Evolutionary conservation across 2,329 filamentous ascomycete genomes (phyloP), one percentile per base, ranked within the genome.

Genomic region (Pestalotiopsis sp.): DNA sequence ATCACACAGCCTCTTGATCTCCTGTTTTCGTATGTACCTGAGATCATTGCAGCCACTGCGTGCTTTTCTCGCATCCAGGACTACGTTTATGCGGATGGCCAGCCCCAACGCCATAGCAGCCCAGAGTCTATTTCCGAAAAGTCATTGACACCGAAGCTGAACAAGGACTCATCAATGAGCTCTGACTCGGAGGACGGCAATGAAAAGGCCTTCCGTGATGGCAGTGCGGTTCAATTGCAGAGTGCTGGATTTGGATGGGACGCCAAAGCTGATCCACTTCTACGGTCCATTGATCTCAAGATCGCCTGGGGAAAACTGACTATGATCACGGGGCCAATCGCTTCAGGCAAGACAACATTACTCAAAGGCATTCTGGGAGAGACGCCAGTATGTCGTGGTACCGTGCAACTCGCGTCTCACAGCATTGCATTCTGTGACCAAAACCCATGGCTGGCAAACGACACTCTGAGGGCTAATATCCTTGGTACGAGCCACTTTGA

Each of bases 251-350:
- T 67, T 61, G 56, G 52, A 4, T 67, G 52, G 56, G 39, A 27
- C 49, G 7, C 52, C 14, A n/a, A 59, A 23, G 38, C 73, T 7
- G 72, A 67, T 6, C 57, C 66, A 4, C 58, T 73, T 13, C 70
- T 83, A 12, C 65, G 49, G 0, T 63, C 75, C 11, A 67, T 83
- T 17, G 68, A 75, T 23, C 74, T 84, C 4, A 71, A 64, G 0
- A 67, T 83, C 4, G 68, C 69, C 1, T 49, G 69, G 0, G 74
- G 70, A 4, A 71, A 77, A 4, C 74, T 83, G 4, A 78, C 75
- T n/a, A 73, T 84, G 1, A 69, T 84, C 1, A 71, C 59, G 12
- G 68, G 68, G 12, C n/a, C 39, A 72, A 65, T 69, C 12, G 68
- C 65, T n/a, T 69, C 59, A 5, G 68, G 68, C 7, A 69, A 67